phyloP scores from a whole-genome alignment of 169 alveolate genomes.

The Cryptosporidium canis region DNA sequence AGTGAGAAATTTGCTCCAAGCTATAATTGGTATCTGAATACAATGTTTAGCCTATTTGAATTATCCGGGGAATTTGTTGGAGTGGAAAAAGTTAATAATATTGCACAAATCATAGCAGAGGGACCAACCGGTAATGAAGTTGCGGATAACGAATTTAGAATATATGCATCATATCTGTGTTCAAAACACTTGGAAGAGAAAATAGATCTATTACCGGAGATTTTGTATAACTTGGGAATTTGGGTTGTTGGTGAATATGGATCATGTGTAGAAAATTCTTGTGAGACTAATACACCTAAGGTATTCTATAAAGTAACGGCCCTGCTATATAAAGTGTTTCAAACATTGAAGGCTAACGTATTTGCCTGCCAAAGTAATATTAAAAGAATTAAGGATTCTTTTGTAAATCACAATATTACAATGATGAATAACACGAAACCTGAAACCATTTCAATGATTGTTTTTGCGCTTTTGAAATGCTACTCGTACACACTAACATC shows the following conservation, averaged over 20 bases:
- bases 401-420: neutral
- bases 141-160: conserved; percentile 40
- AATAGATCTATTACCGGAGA: conserved; percentile 35
- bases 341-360: neutral
- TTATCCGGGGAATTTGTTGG: conserved; percentile 87
- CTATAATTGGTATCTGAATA: conserved; percentile 86
- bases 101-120: conserved; percentile 85
- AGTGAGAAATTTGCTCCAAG: conserved; percentile 90
- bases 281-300: neutral
- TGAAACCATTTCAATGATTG: conserved; percentile 49
- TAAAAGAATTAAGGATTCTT: neutral
- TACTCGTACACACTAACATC: conserved; percentile 14
- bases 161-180: conserved; percentile 25
- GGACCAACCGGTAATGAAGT: conserved; percentile 73
- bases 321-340: conserved; percentile 9
- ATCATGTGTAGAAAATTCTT: neutral
- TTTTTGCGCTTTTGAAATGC: conserved; percentile 19
- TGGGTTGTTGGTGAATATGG: conserved; percentile 72
- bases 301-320: neutral
- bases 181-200: neutral
- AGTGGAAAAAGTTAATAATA: conserved; percentile 82
- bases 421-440: neutral
- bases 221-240: conserved; percentile 38
- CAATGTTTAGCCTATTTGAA: conserved; percentile 87
- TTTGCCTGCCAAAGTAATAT: neutral